Base-by-base conservation (phyloP, 768 basidiomycete species). In the Rhodotorula diobovata region DNA sequence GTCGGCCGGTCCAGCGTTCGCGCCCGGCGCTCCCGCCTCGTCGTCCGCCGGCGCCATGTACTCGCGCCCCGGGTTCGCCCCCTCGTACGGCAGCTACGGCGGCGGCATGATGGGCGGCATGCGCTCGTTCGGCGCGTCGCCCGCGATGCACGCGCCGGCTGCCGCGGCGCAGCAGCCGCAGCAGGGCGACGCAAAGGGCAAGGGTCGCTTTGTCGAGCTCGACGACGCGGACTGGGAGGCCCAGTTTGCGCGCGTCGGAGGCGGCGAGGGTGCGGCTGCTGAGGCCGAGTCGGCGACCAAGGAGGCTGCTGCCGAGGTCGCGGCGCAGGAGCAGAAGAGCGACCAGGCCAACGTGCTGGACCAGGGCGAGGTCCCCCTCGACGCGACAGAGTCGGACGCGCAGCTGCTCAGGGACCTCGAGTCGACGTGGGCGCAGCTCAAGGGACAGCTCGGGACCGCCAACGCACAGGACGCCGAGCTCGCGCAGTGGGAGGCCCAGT, bases 121-220 rank as follows among this genome's bases (percentile, higher is more conserved):
- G 67, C 45, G 59, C 37, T 20, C 48, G 39, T 34, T 37, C 23
- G 32, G 32, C 34, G 30, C 23, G 20, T 25, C 16, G 20, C 28
- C 28, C 34, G 34, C 37, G 21, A 10, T 43, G 5, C 16, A 14
- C 53, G 30, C 16, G 2, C 25, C 54, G 18, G 32, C 3, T 12
- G 10, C 30, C 48, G 32, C 25, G 53, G 41, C 14, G 3, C 41
- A 43, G 11, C 53, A n/a, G 35, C 63, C 46, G 46, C 39, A 34
- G 34, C 39, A 50, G 51, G 39, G 25, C 23, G 54, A 53, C 37
- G 63, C 35, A 23, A 97, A 95, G 79, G 90, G 89, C 4, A 93
- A 91, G 78, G 86, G 83, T 28, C 84, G 85, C 34, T 77, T 80
- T 35, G 76, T 77, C 60, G 80, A 80, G 57, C 74, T 78, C 37